phyloP scores from a whole-genome alignment of 805 yeast genomes.

The Blastobotrys robertii region DNA sequence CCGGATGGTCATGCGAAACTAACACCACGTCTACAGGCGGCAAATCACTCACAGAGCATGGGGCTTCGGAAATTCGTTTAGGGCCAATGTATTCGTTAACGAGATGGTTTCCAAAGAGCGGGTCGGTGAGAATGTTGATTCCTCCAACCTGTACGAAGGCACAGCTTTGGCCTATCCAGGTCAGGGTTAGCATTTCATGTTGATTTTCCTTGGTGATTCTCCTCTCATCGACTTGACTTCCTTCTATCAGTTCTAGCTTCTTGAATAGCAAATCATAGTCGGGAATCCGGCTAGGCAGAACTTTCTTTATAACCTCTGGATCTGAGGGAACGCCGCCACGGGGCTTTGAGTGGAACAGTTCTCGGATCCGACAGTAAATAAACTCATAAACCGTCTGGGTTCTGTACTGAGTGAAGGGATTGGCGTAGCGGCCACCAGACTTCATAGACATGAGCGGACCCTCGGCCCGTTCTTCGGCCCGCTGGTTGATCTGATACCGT shows the following conservation, averaged over 20 bases:
- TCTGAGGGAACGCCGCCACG: conserved; percentile 51
- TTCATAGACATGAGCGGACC: conserved; percentile 36
- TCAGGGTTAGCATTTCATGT: conserved; percentile 43
- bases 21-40: conserved; percentile 63
- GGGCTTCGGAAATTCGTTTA: conserved; percentile 68
- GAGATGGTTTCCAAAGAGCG: conserved; percentile 59
- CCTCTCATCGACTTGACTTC: neutral
- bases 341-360: conserved; percentile 50
- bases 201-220: neutral
- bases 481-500: conserved; percentile 39
- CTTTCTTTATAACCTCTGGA: conserved; percentile 37
- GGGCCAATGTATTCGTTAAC: conserved; percentile 67
- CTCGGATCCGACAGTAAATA: conserved; percentile 59
- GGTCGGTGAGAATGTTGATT: conserved; percentile 77
- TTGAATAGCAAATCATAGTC: conserved; percentile 35
- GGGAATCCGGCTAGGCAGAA: conserved; percentile 55
- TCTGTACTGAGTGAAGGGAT: conserved; percentile 85
- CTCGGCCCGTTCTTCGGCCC: conserved; percentile 27
- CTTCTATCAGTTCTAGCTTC: neutral
- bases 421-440: conserved; percentile 74
- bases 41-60: conserved; percentile 53
- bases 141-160: conserved; percentile 61
- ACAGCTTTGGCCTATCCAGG: conserved; percentile 95
- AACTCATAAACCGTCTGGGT: conserved; percentile 87
- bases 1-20: conserved; percentile 93